Evolutionary conservation across 2,329 filamentous ascomycete genomes (phyloP).

Genomic region (Colletotrichum graminicola): DNA sequence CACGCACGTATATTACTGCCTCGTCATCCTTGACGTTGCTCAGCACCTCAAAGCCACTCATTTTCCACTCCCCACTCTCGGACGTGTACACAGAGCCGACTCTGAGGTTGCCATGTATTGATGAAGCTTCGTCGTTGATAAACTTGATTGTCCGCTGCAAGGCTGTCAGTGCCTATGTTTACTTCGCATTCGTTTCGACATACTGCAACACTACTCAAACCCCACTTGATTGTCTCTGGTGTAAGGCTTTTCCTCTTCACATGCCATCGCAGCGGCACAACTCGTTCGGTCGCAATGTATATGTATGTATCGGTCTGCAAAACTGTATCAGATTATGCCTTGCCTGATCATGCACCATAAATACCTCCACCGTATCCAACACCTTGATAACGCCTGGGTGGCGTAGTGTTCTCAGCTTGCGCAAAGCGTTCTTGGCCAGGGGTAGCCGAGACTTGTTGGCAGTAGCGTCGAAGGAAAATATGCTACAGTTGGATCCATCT

Average conservation of each 20-base stretch:
- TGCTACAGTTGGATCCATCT: conserved; percentile 93
- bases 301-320: conserved; percentile 91
- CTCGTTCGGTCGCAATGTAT: conserved; percentile 93
- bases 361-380: conserved; percentile 90
- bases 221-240: conserved; percentile 97
- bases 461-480: conserved; percentile 93
- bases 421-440: conserved; percentile 91
- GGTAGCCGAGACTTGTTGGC: conserved; percentile 85
- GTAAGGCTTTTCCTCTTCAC: conserved; percentile 88
- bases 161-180: conserved; percentile 12
- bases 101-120: conserved; percentile 88
- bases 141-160: conserved; percentile 89
- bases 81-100: conserved; percentile 91
- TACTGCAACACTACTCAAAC: conserved; percentile 86
- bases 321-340: conserved; percentile 42
- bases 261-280: conserved; percentile 90
- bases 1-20: conserved; percentile 78
- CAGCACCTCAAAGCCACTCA: conserved; percentile 92
- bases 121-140: conserved; percentile 92
- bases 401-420: conserved; percentile 91
- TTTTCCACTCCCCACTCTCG: conserved; percentile 97
- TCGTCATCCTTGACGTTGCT: conserved; percentile 98
- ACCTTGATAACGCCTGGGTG: conserved; percentile 97
- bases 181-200: conserved; percentile 40
- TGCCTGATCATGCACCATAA: conserved; percentile 2